Conservation (phyloP, 2,329 filamentous ascomycete species). For the Podosphaera xanthii region DNA sequence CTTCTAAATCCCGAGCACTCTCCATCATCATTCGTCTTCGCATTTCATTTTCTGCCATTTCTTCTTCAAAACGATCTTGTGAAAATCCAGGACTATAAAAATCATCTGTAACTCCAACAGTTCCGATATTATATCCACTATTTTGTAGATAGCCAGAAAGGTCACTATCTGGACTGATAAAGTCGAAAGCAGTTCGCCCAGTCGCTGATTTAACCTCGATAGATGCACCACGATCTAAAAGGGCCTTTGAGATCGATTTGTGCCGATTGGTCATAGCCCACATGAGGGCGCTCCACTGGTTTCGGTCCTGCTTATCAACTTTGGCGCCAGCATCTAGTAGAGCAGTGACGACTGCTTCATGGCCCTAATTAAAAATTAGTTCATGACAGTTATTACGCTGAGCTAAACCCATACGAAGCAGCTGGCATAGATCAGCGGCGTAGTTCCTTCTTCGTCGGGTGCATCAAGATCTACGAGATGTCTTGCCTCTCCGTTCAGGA, state of each 20-base stretch:
- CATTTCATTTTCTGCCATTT: slow-evolving; percentile 91
- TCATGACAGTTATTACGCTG: background rate
- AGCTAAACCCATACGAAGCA: slow-evolving; percentile 49
- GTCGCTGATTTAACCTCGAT: slow-evolving; percentile 87
- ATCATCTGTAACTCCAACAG: slow-evolving; percentile 58
- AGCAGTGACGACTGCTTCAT: slow-evolving; percentile 67
- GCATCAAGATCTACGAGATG: slow-evolving; percentile 65
- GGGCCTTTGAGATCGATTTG: slow-evolving; percentile 78
- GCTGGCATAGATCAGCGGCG: slow-evolving; percentile 91
- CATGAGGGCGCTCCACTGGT: slow-evolving; percentile 95
- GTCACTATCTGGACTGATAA: slow-evolving; percentile 83
- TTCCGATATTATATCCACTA: slow-evolving; percentile 78
- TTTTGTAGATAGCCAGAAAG: slow-evolving; percentile 90
- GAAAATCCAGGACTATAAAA: slow-evolving; percentile 87
- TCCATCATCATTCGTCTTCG: slow-evolving; percentile 98
- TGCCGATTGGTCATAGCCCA: slow-evolving; percentile 99
- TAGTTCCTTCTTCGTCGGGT: slow-evolving; percentile 81
- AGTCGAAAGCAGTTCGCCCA: slow-evolving; percentile 85
- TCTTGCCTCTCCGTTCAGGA: slow-evolving; percentile 53
- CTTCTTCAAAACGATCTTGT: slow-evolving; percentile 87
- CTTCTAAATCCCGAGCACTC: slow-evolving; percentile 86
- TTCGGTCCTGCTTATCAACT: slow-evolving; percentile 83
- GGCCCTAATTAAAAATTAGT: slow-evolving; percentile 34
- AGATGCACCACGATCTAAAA: slow-evolving; percentile 87
- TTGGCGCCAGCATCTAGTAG: slow-evolving; percentile 69